Base-by-base conservation (phyloP, 345 rosid species). In the Brassica carinata region DNA sequence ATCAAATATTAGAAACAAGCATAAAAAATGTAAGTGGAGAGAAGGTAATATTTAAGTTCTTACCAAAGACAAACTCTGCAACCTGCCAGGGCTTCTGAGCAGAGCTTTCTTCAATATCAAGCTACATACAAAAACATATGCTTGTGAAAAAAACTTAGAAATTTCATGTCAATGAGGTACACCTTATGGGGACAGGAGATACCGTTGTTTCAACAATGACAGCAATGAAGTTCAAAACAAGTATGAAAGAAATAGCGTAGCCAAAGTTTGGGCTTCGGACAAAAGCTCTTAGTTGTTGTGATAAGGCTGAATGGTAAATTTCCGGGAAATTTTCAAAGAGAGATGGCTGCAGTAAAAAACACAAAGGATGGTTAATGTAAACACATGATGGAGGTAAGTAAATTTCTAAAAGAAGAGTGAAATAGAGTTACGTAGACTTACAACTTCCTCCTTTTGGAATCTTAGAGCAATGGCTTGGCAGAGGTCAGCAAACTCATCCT, bases 161-260 rank as follows among this genome's bases (percentile, higher is more conserved):
- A 74, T 71, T 53, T 23, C 48, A 19, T 31, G 17, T 43, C 26
- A 58, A 77, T 53, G 27, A 62, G 31, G 19, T 30, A 82, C 38
- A 69, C 17, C 23, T 33, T 53, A 71, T 55, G 58, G 62, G 77
- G 67, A 70, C 58, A 66, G 40, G 72, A 69, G 61, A 75, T 93
- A 96, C 99, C 95, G 96, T 92, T 84, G 99, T 90, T 86, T 93
- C 99, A 61, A 90, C 85, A 62, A 93, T 83, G 71, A 96, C 99
- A 30, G 97, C 95, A 71, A 88, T 53, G 72, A 96, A 85, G 84
- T 96, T 96, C 80, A 96, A 57, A 51, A 93, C 8, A 64, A 96
- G 99, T 82, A 90, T 53, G 82, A 86, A 90, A 73, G 98, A 89
- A 84, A 96, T 77, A 7, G 85, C 26, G 78, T 89, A 96, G 75